Base-by-base conservation (phyloP, 768 basidiomycete genomes). In the Hygrocybe coccinea region DNA sequence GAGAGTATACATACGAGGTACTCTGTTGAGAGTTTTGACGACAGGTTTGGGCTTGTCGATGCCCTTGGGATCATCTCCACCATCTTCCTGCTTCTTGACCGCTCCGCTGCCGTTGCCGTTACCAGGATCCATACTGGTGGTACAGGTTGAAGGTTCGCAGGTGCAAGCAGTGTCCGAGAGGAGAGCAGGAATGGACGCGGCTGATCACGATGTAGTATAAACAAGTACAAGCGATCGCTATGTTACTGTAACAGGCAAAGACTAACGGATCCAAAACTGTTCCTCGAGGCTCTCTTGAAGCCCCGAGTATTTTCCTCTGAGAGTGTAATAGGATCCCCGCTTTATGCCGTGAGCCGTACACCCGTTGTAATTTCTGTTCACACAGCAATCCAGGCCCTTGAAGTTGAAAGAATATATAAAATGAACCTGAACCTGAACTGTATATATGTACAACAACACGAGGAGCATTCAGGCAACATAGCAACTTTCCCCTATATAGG, bases 21-120 rank as follows among this genome's bases (percentile, higher is more conserved):
- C 90, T 71, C 90, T 80, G 73, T 92, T 92, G 66, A 91, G 75
- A 8, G 89, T 87, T 73, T 87, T 85, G 51, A 81, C 83, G 33
- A 74, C 73, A n/a, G 88, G 84, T 65, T 90, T 91, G 34, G 80
- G 65, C 64, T 88, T 87, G 48, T 89, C 89, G 48, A 41, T 53
- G 41, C 64, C 56, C 58, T 78, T 74, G 55, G 76, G 77, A 55
- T 83, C 81, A 50, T 76, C 84, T 51, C 75, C 76, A 53, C 81
- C 79, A 54, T 76, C 84, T 62, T 87, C 84, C 61, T 81, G 78
- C 69, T 86, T 87, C 74, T 80, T 84, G 61, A 85, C 74, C 36
- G 59, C 61, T 44, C 60, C 59, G 15, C 67, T 51, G 29, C 54
- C 63, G 58, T 61, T 43, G 54, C 66, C 64, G 62, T 65, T 63